Conservation (phyloP, 1,139 yeast species). For the Hansenula anomala region DNA sequence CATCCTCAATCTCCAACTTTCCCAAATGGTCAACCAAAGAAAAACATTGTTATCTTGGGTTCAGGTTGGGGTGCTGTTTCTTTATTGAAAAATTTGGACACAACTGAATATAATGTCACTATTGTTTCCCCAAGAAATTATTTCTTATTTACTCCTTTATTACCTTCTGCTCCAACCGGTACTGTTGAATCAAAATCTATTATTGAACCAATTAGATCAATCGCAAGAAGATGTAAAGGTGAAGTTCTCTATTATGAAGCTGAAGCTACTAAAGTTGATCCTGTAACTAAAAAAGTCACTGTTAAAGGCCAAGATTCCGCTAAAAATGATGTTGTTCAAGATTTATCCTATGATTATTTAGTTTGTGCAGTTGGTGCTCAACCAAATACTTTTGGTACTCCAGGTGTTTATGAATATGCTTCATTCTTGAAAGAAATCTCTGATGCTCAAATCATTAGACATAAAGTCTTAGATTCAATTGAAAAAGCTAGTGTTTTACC, state of each 20-base stretch:
- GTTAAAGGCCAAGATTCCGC: conserved; percentile 35
- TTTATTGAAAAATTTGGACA: conserved; percentile 77
- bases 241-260: conserved; percentile 88
- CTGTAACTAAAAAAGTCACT: conserved; percentile 54
- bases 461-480: conserved; percentile 71
- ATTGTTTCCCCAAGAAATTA: conserved; percentile 92
- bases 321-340: conserved; percentile 37
- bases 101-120: conserved; percentile 80
- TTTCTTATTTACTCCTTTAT: conserved; percentile 88
- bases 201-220: conserved; percentile 77
- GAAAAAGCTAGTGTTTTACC: conserved; percentile 81
- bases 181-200: conserved; percentile 88
- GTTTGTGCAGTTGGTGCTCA: conserved; percentile 92
- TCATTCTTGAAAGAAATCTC: conserved; percentile 82
- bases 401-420: conserved; percentile 88
- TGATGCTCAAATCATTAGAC: conserved; percentile 75
- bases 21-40: conserved; percentile 70
- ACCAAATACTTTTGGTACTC: conserved; percentile 88
- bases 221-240: conserved; percentile 68
- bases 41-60: conserved; percentile 85
- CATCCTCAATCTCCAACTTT: conserved; percentile 54
- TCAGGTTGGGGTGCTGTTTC: conserved; percentile 94
- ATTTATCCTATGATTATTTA: conserved; percentile 67
- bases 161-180: conserved; percentile 93
- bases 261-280: conserved; percentile 80